Base-by-base conservation (phyloP, 352 stramenopile species). In the Blastocystis sp. region DNA sequence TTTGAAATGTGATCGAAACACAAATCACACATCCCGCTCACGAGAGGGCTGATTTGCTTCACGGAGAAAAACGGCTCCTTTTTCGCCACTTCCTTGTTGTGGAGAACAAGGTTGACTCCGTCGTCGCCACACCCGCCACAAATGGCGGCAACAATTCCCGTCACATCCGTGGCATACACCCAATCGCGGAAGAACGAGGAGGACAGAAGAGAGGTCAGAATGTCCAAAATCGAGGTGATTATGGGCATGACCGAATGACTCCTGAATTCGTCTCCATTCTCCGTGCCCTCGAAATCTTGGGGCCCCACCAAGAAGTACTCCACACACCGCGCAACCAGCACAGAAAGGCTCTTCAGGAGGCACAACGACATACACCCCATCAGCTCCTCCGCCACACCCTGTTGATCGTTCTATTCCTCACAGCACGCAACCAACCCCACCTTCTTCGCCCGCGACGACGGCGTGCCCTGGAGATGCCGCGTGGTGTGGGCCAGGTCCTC, bases 241-340 rank as follows among this genome's bases (percentile, higher is more conserved):
- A 52, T 11, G 65, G 71, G 48, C 65, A 59, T 43, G 71, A 81
- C 42, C 60, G 21, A 28, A 64, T 45, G 65, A 6, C 71, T 65
- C 45, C 71, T 64, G 54, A 81, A 81, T 43, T 54, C 28, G 2
- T 43, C 28, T 6, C 21, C 52, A 81, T 81, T 81, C n/a, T 81
- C 71, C 45, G 65, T 28, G 11, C 71, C 71, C 45, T 81, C 71
- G 34, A 45, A 19, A 64, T 81, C 71, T 11, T 65, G 24, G 0
- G 24, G 19, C 7, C 38, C 6, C 38, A 52, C 40, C 1, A 81
- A 9, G 60, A 42, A 81, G 3, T 66, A 17, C 11, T 21, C 34
- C 21, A 68, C 28, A 14, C 42, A 65, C 21, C 60, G 48, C 1
- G n/a, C 17, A 40, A 66, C 65, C 4, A 81, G 28, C 54, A 57